These are phyloP conservation scores for Avena atlantica DNA, from an alignment of 176 grass and related monocot genomes.

Conservation along the genomic window DNA sequence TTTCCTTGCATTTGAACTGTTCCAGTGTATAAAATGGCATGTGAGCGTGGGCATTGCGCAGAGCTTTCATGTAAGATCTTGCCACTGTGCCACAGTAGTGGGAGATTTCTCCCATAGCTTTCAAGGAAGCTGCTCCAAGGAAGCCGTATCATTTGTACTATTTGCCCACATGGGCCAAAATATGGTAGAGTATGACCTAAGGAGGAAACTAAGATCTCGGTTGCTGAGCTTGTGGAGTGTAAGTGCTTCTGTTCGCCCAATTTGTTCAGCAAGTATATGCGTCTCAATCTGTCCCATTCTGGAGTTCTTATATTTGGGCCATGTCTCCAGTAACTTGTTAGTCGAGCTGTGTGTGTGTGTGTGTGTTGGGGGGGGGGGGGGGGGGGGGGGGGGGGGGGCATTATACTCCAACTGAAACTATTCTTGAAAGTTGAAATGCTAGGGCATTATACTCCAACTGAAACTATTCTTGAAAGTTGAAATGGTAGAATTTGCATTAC, in stretches of 20 bases:
- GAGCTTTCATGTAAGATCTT: constrained; percentile 26
- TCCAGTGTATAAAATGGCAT: not conserved
- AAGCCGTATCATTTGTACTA: not conserved
- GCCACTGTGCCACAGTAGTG: not conserved
- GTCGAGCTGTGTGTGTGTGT: not conserved
- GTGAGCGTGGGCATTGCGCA: not conserved
- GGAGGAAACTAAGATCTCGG: not conserved
- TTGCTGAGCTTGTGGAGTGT: not conserved
- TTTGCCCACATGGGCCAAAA: not conserved
- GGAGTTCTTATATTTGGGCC: not conserved
- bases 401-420: too few relatives aligned
- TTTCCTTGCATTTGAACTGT: not conserved
- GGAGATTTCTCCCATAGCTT: not conserved
- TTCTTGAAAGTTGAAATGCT: too few relatives aligned
- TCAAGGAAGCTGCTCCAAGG: not conserved
- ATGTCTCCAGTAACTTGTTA: not conserved
- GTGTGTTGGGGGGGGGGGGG: too few relatives aligned
- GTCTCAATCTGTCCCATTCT: constrained; percentile 14
- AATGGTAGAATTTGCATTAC: too few relatives aligned
- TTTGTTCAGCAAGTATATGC: not conserved
- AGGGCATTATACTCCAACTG: too few relatives aligned
- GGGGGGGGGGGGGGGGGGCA: too few relatives aligned
- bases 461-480: too few relatives aligned
- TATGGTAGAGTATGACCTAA: not conserved
- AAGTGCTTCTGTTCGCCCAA: not conserved